Evolutionary conservation across 805 yeast genomes (phyloP).

Genomic region (Zygosaccharomyces bisporus): DNA sequence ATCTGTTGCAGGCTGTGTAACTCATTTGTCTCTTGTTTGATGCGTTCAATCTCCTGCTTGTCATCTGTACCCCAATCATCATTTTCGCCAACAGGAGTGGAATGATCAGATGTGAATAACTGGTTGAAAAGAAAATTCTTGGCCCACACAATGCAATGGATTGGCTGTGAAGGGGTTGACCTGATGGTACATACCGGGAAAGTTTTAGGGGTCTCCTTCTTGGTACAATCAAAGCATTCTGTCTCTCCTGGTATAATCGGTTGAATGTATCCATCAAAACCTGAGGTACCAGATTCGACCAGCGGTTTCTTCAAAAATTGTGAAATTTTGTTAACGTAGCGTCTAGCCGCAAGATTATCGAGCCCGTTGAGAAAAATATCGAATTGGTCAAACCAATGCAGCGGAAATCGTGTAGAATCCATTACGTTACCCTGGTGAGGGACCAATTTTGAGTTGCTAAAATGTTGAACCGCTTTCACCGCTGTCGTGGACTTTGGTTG

Average conservation of each 20-base stretch:
- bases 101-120: constrained; percentile 57
- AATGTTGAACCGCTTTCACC: constrained; percentile 69
- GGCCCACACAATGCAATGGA: constrained; percentile 97
- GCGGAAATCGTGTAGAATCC: constrained; percentile 66
- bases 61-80: constrained; percentile 56
- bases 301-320: constrained; percentile 69
- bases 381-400: constrained; percentile 75
- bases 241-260: constrained; percentile 78
- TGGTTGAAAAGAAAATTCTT: constrained; percentile 83
- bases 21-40: constrained; percentile 66
- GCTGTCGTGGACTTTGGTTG: constrained; percentile 85
- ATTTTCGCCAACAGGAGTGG: constrained; percentile 32
- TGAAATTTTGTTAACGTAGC: constrained; percentile 82
- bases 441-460: constrained; percentile 61
- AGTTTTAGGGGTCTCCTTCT: constrained; percentile 82
- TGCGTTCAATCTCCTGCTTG: constrained; percentile 58
- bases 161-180: constrained; percentile 93
- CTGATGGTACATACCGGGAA: constrained; percentile 96
- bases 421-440: constrained; percentile 87
- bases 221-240: constrained; percentile 91
- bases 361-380: constrained; percentile 83
- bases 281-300: constrained; percentile 94
- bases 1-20: constrained; percentile 46
- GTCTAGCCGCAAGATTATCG: constrained; percentile 88
- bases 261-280: constrained; percentile 89